Percentiles rank a stretch among this genome's conserved stretches.
phyloP scores from a whole-genome alignment of 305 asterid species.

The Fraxinus platypoda region DNA sequence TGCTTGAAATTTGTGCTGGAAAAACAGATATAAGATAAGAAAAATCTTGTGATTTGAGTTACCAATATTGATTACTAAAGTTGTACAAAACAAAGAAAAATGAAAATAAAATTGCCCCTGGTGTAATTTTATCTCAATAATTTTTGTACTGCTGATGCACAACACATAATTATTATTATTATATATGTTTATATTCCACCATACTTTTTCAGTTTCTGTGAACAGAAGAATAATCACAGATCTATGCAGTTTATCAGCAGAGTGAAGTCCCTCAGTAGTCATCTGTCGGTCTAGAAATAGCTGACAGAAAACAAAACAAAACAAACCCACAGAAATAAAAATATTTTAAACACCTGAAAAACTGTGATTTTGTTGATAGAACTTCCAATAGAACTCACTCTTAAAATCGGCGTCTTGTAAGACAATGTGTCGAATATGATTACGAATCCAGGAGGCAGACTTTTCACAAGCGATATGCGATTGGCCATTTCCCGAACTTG shows the following conservation, averaged over 20 bases:
- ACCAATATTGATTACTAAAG: not conserved
- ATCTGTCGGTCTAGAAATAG: not conserved
- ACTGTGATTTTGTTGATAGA: not conserved
- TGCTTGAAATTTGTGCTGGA: not conserved
- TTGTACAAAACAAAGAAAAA: not conserved
- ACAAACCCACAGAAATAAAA: not conserved
- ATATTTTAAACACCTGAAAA: not conserved
- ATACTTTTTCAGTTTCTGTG: not conserved
- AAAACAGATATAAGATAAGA: not conserved
- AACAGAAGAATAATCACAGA: conserved; percentile 28
- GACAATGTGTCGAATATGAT: not conserved
- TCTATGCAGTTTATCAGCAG: conserved; percentile 18
- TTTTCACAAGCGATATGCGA: not conserved
- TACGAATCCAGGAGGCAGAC: not conserved
- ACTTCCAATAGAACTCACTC: not conserved
- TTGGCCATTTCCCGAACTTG: not conserved
- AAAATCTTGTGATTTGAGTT: conserved; percentile 15
- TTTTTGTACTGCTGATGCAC: not conserved
- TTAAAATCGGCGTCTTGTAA: not conserved
- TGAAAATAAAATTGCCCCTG: not conserved
- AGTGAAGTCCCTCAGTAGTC: not conserved
- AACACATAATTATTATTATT: too few species aligned
- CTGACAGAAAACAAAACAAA: not conserved
- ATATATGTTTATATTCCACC: not conserved
- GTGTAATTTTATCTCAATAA: not conserved